Evolutionary conservation across 176 grass and related monocot species (phyloP).

Genomic region (Hyparrhenia diplandra): DNA sequence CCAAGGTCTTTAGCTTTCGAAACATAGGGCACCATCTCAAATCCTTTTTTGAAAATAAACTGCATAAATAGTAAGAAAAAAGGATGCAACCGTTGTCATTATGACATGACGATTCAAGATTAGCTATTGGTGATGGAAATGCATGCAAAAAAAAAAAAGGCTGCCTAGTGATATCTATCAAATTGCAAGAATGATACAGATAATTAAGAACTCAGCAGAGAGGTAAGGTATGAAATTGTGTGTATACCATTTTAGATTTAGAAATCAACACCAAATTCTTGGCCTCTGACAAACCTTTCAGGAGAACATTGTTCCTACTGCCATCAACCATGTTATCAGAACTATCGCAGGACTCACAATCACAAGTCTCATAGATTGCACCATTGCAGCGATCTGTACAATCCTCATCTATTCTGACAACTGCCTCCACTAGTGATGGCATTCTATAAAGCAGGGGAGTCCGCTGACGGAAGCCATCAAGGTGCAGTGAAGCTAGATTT

Average conservation of each 20-base stretch:
- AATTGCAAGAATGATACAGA: background rate
- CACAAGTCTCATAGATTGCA: background rate
- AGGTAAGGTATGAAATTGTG: background rate
- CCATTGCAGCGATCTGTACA: background rate
- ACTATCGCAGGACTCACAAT: background rate
- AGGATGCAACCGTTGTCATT: background rate
- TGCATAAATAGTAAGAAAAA: background rate
- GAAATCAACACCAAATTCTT: background rate
- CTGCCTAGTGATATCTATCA: background rate
- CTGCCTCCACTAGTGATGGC: background rate
- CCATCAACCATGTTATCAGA: background rate
- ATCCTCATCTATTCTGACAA: background rate
- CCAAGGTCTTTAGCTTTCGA: constrained; percentile 9
- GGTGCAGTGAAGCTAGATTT: background rate
- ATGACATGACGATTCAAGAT: background rate
- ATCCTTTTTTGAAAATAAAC: constrained; percentile 19
- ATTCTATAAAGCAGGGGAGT: background rate
- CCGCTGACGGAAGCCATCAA: too few relatives aligned
- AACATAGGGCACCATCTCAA: constrained; percentile 13
- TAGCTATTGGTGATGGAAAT: background rate
- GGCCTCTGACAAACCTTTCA: background rate
- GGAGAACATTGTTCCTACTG: background rate
- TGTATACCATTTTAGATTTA: background rate
- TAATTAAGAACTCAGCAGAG: background rate
- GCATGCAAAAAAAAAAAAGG: background rate